A percentile compares a stretch with the other conserved stretches of the same genome.
Evolutionary conservation across 1,284 basidiomycete species (phyloP).

Genomic region (Cerrena zonata): DNA sequence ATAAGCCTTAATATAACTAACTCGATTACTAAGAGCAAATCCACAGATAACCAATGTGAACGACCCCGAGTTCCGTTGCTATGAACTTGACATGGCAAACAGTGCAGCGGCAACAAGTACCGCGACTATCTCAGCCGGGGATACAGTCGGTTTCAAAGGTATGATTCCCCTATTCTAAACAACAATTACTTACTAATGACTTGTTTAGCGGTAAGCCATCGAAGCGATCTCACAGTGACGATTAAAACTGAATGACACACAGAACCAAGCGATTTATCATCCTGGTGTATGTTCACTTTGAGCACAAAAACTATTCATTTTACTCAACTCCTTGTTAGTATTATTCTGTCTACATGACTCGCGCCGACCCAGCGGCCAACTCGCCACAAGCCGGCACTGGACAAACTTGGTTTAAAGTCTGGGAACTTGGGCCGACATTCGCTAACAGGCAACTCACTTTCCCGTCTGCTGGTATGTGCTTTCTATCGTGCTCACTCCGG

Average conservation of each 20-base stretch:
- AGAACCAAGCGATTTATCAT: conserved; percentile 27
- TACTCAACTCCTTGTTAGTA: conserved; percentile 20
- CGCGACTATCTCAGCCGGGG: conserved; percentile 34
- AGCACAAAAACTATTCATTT: not conserved
- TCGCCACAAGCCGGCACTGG: conserved; percentile 36
- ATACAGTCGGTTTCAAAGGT: conserved; percentile 25
- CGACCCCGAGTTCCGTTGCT: conserved; percentile 41
- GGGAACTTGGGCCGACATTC: conserved; percentile 34
- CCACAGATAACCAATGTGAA: conserved; percentile 38
- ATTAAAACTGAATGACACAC: not conserved
- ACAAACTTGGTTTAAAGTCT: conserved; percentile 46
- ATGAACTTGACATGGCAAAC: conserved; percentile 34
- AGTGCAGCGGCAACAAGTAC: conserved; percentile 32
- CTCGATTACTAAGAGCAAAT: not conserved
- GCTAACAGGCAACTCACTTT: conserved; percentile 26
- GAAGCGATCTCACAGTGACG: not conserved
- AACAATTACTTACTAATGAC: not conserved
- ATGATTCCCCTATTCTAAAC: not conserved
- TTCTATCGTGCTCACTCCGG: not conserved
- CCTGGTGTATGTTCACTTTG: conserved; percentile 29
- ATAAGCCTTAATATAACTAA: conserved; percentile 7
- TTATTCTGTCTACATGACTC: conserved; percentile 38
- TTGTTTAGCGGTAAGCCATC: conserved; percentile 4
- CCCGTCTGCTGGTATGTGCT: conserved; percentile 31
- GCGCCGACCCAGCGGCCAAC: conserved; percentile 37